These are phyloP conservation scores for Naganishia randhawae DNA, from an alignment of 768 basidiomycete genomes.

Conservation along the genomic window DNA sequence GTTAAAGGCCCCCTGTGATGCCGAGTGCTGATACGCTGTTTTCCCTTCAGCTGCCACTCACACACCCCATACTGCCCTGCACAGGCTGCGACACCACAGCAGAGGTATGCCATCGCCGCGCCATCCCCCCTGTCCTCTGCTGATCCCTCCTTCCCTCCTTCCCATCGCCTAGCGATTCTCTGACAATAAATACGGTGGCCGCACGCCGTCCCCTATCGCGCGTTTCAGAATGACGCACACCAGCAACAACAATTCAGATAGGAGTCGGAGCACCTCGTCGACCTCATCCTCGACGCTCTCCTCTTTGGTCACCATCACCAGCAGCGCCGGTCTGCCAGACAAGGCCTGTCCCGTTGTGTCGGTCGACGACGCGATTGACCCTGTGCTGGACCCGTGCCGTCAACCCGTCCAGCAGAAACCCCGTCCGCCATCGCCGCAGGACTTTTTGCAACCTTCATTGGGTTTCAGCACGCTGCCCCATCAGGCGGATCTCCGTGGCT, in stretches of 20 bases:
- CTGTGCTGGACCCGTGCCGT: neutral
- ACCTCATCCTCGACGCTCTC: slow-evolving; percentile 8
- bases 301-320: slow-evolving; percentile 13
- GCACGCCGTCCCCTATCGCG: neutral
- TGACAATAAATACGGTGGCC: slow-evolving; percentile 4
- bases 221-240: neutral
- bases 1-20: neutral
- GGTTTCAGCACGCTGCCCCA: neutral
- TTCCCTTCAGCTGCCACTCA: slow-evolving; percentile 2
- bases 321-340: neutral
- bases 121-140: neutral
- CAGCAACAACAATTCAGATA: neutral
- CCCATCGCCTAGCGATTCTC: neutral
- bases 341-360: neutral
- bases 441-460: slow-evolving; percentile 10
- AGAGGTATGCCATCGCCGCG: neutral
- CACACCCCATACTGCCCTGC: neutral
- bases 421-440: slow-evolving; percentile 10
- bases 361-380: neutral
- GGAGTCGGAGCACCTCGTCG: neutral
- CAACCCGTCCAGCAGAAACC: slow-evolving; percentile 7
- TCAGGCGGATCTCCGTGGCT: neutral
- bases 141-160: neutral
- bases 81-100: neutral
- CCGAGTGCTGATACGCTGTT: neutral